A percentile compares a stretch with the other conserved stretches of the same genome.
Conservation (phyloP, 2,329 filamentous ascomycete species). For the Phyllosticta capitalensis region DNA sequence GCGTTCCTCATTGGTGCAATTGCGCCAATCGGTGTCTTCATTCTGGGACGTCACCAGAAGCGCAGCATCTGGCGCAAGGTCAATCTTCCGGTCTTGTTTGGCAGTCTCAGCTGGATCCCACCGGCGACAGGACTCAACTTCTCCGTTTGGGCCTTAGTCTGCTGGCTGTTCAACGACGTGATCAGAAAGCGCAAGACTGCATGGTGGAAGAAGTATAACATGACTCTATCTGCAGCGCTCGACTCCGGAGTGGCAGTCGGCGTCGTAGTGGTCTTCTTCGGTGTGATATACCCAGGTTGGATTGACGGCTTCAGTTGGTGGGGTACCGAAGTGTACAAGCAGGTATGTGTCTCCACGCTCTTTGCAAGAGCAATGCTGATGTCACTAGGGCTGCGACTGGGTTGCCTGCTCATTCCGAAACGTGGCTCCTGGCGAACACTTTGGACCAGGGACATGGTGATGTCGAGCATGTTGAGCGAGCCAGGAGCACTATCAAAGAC, state of each 20-base stretch:
- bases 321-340: slow-evolving; percentile 79
- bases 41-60: slow-evolving; percentile 50
- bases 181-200: slow-evolving; percentile 58
- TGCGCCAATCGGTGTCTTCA: slow-evolving; percentile 64
- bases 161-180: slow-evolving; percentile 73
- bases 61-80: slow-evolving; percentile 62
- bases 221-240: slow-evolving; percentile 75
- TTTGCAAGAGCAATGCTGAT: background rate
- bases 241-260: slow-evolving; percentile 77
- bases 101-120: slow-evolving; percentile 76
- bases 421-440: slow-evolving; percentile 34
- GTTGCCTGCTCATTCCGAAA: slow-evolving; percentile 62
- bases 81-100: slow-evolving; percentile 75
- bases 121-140: slow-evolving; percentile 78
- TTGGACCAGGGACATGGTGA: slow-evolving; percentile 26
- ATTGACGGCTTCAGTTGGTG: slow-evolving; percentile 72
- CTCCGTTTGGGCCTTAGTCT: slow-evolving; percentile 76
- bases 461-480: background rate
- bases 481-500: background rate
- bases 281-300: slow-evolving; percentile 70
- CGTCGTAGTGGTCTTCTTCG: slow-evolving; percentile 77
- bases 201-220: slow-evolving; percentile 90
- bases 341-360: slow-evolving; percentile 28
- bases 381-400: slow-evolving; percentile 64
- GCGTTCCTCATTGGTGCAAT: slow-evolving; percentile 70